phyloP scores from a whole-genome alignment of 2,329 filamentous ascomycete genomes.

The Alternaria gansuensis region DNA sequence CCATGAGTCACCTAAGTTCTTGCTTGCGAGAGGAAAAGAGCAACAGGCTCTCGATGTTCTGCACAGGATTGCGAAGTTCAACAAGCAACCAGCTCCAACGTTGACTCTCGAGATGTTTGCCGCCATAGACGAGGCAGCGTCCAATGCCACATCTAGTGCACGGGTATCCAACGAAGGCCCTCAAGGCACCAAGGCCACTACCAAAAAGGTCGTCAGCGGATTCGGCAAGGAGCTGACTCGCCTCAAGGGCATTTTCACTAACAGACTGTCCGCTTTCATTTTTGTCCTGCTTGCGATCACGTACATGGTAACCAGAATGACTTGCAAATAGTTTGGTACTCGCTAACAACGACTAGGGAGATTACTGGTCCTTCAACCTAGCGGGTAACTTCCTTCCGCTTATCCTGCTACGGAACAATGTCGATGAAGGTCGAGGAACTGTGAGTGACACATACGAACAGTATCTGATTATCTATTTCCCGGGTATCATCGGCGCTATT shows the following conservation, averaged over 20 bases:
- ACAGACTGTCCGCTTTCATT: conserved; percentile 37
- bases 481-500: conserved; percentile 39
- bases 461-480: conserved; percentile 44
- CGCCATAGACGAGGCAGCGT: conserved; percentile 34
- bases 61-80: conserved; percentile 43
- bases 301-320: conserved; percentile 32
- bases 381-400: conserved; percentile 40
- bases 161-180: conserved; percentile 11
- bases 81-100: conserved; percentile 34
- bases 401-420: conserved; percentile 44
- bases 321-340: background rate
- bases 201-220: conserved; percentile 33
- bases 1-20: conserved; percentile 43
- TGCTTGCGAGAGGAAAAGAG: conserved; percentile 38
- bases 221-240: conserved; percentile 38
- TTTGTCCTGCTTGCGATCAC: conserved; percentile 40
- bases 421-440: conserved; percentile 31
- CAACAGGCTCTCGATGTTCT: conserved; percentile 41
- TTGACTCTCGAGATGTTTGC: conserved; percentile 41
- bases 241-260: conserved; percentile 41
- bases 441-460: conserved; percentile 42
- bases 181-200: conserved; percentile 27
- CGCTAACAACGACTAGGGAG: conserved; percentile 25
- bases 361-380: conserved; percentile 47
- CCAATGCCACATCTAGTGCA: conserved; percentile 8